Base-by-base conservation (phyloP, 2,329 filamentous ascomycete genomes). In the Byssothecium circinans region DNA sequence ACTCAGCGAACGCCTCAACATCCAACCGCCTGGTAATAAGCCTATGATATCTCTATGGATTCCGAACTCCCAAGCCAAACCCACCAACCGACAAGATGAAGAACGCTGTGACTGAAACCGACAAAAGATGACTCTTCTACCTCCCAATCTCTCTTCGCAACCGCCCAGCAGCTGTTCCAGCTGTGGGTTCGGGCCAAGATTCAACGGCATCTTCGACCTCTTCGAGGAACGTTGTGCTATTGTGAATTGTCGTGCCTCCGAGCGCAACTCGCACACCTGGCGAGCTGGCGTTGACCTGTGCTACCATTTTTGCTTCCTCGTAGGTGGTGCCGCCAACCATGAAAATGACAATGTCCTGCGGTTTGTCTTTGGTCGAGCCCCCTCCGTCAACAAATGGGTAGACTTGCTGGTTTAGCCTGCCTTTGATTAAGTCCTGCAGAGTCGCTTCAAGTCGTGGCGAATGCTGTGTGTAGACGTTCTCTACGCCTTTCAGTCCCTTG, bases 381-480 rank as follows among this genome's bases (percentile, higher is more conserved):
- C 88, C 87, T 6, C 89, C 90, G 59, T 97, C 94, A 4, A 97
- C 82, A 65, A 97, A 99, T 0, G 94, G 95, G 65, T 95, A 97
- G 53, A 94, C 84, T 56, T 91, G 83, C 62, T 95, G 89, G 61
- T 85, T 87, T 49, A 99, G 74, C 23, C 88, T 84, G 0, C 94
- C 95, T 67, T 96, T 96, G 75, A 97, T 91, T 42, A 99, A 77
- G 60, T 92, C 92, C 67, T 96, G 92, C 15, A 99, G 75, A 0
- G 91, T 97, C 19, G 82, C 82, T 69, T 96, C 91, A 14, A 99
- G 73, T 18, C 90, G 81, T 0, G 95, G 91, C 5, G 90, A 95
- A 70, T 99, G 94, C 69, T 99, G 95, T 0, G 94, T 99, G 70
- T 99, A 99, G 22, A 99, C 94, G 61, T 99, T 99, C 70, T 99